These are phyloP conservation scores for Colletotrichum orbiculare DNA, from an alignment of 2,329 filamentous ascomycete species.

Conservation along the genomic window DNA sequence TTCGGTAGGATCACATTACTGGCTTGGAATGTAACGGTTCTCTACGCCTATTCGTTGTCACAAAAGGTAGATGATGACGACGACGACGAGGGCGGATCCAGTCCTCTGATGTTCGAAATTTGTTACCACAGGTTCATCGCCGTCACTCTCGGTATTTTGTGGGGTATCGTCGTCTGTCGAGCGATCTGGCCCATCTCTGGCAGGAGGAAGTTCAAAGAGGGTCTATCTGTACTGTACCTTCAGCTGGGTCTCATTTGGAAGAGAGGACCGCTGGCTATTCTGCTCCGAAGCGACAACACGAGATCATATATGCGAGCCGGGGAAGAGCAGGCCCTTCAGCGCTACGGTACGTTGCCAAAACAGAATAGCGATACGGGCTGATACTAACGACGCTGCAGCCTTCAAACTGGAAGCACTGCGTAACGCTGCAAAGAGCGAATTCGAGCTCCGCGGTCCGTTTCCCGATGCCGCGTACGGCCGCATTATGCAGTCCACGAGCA, in stretches of 20 bases:
- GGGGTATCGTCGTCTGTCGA: slow-evolving; percentile 91
- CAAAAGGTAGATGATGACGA: slow-evolving; percentile 83
- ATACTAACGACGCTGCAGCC: slow-evolving; percentile 47
- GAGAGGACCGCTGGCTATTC: slow-evolving; percentile 83
- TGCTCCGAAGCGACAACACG: slow-evolving; percentile 69
- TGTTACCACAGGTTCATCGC: slow-evolving; percentile 87
- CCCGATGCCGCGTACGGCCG: slow-evolving; percentile 77
- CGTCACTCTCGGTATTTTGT: slow-evolving; percentile 87
- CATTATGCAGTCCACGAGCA: slow-evolving; percentile 82
- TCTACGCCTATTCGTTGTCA: slow-evolving; percentile 93
- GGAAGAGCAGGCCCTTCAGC: slow-evolving; percentile 88
- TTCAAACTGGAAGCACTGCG: slow-evolving; percentile 80
- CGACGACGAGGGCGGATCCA: slow-evolving; percentile 86
- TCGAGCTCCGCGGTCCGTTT: slow-evolving; percentile 89
- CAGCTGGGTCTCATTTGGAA: slow-evolving; percentile 98
- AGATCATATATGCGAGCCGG: slow-evolving; percentile 85
- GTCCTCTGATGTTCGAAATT: slow-evolving; percentile 89
- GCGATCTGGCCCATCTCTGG: slow-evolving; percentile 95
- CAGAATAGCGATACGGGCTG: background rate
- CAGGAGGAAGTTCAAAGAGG: slow-evolving; percentile 87
- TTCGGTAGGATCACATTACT: slow-evolving; percentile 94
- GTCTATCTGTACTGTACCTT: slow-evolving; percentile 89
- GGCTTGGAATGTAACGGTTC: slow-evolving; percentile 93
- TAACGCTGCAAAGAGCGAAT: slow-evolving; percentile 81
- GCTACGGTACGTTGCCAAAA: slow-evolving; percentile 63